These are phyloP conservation scores for Vitis amurensis DNA, from an alignment of 164 flowering plant genomes.

Conservation along the genomic window DNA sequence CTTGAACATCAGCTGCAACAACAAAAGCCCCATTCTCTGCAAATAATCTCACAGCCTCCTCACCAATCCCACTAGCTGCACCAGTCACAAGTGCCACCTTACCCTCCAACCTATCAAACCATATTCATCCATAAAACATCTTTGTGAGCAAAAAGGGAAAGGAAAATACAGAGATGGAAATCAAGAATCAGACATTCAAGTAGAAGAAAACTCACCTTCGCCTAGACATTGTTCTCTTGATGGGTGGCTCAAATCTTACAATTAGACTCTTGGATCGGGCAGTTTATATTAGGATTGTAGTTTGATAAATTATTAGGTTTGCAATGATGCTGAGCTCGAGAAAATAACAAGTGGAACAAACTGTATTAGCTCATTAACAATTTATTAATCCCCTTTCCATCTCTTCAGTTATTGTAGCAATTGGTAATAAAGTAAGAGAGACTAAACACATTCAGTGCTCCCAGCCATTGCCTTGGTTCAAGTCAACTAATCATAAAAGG, in stretches of 20 bases:
- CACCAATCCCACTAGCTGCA: slow-evolving; percentile 82
- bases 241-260: neutral
- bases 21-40: slow-evolving; percentile 57
- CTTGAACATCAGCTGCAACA: slow-evolving; percentile 65
- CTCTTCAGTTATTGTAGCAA: too few relatives aligned
- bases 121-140: neutral
- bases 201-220: slow-evolving; percentile 18
- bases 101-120: slow-evolving; percentile 51
- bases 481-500: neutral
- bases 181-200: neutral
- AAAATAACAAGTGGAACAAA: neutral
- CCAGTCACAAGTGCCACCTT: slow-evolving; percentile 78
- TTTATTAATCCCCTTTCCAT: too few relatives aligned
- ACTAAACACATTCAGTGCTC: too few relatives aligned
- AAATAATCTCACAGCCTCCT: slow-evolving; percentile 57
- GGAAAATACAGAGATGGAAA: neutral
- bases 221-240: slow-evolving; percentile 23
- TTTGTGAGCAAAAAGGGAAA: neutral
- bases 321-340: slow-evolving; percentile 5
- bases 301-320: neutral
- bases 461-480: neutral
- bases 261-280: slow-evolving; percentile 10
- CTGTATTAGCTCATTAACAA: neutral
- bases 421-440: too few relatives aligned
- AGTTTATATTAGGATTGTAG: neutral